Percentiles rank a stretch among this genome's conserved stretches.
phyloP scores from a whole-genome alignment of 345 rosid species.

The Salix exigua region DNA sequence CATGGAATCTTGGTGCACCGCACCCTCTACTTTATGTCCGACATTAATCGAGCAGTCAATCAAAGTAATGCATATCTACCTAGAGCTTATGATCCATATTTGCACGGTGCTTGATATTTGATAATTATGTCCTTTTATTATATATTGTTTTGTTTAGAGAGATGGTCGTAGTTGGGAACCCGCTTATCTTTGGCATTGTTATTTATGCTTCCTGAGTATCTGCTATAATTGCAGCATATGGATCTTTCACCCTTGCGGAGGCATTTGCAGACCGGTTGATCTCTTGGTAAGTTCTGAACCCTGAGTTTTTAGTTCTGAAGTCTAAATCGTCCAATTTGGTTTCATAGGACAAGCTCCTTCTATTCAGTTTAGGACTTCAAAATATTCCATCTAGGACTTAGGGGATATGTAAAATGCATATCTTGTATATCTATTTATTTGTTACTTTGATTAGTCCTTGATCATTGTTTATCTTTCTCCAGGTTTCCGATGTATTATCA shows the following conservation, averaged over 20 bases:
- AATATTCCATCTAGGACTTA: neutral
- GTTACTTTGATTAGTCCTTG: neutral
- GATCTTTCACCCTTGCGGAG: conserved; percentile 45
- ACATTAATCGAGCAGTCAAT: too few relatives aligned
- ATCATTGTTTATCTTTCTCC: conserved; percentile 4
- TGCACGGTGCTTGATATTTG: too few relatives aligned
- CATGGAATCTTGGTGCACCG: too few relatives aligned
- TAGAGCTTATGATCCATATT: too few relatives aligned
- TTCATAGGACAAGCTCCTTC: neutral
- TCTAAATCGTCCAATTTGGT: neutral
- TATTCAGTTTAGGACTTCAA: neutral
- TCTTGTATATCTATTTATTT: neutral
- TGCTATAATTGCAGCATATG: conserved; percentile 41
- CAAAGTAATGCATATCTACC: too few relatives aligned
- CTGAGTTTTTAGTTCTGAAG: neutral
- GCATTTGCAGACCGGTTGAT: conserved; percentile 42
- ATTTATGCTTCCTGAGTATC: neutral
- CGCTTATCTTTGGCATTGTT: neutral
- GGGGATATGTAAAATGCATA: neutral
- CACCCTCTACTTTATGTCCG: too few relatives aligned
- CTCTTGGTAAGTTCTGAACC: conserved; percentile 32
- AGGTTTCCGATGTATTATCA: conserved; percentile 71
- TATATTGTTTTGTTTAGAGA: too few relatives aligned
- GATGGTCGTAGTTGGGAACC: too few relatives aligned
- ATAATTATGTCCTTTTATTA: too few relatives aligned